phyloP scores from a whole-genome alignment of 352 stramenopile genomes.

The Phytophthora hibernalis region DNA sequence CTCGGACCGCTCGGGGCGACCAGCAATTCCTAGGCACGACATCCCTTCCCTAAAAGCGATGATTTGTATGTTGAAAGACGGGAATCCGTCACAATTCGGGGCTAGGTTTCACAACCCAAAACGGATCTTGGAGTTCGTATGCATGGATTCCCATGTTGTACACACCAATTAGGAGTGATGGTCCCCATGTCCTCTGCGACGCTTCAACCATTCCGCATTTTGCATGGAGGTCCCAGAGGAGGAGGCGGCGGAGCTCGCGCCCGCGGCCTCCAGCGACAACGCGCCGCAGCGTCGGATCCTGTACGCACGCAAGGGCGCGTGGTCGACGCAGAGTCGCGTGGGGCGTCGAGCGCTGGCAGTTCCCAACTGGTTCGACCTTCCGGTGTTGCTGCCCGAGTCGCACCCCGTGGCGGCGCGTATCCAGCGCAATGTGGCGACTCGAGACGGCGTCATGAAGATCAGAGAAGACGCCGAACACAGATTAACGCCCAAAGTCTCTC shows the following conservation, averaged over 20 bases:
- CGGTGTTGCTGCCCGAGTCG: constrained; percentile 57
- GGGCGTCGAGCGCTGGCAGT: constrained; percentile 30
- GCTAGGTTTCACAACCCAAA: constrained; percentile 2
- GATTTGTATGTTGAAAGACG: constrained; percentile 28
- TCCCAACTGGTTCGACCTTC: constrained; percentile 74
- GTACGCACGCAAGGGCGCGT: constrained; percentile 32
- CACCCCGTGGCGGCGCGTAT: constrained; percentile 49
- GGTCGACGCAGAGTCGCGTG: constrained; percentile 20
- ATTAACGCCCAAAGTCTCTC: constrained; percentile 55
- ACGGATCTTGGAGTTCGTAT: constrained; percentile 25
- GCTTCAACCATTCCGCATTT: constrained; percentile 14
- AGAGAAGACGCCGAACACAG: background rate
- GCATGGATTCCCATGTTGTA: constrained; percentile 2
- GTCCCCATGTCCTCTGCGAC: constrained; percentile 9
- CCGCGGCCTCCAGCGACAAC: background rate
- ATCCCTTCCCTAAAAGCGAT: constrained; percentile 12
- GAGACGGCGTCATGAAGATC: background rate
- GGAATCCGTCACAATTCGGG: background rate
- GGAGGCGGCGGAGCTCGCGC: constrained; percentile 2
- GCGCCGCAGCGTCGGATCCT: constrained; percentile 42
- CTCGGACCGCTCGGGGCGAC: constrained; percentile 20
- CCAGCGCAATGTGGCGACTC: constrained; percentile 38
- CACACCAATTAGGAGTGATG: constrained; percentile 13
- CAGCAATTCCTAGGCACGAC: constrained; percentile 41
- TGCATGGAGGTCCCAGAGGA: constrained; percentile 21